Evolutionary conservation across 192 early-diverging fungal genomes (phyloP).

Genomic region (Coemansia sp.): DNA sequence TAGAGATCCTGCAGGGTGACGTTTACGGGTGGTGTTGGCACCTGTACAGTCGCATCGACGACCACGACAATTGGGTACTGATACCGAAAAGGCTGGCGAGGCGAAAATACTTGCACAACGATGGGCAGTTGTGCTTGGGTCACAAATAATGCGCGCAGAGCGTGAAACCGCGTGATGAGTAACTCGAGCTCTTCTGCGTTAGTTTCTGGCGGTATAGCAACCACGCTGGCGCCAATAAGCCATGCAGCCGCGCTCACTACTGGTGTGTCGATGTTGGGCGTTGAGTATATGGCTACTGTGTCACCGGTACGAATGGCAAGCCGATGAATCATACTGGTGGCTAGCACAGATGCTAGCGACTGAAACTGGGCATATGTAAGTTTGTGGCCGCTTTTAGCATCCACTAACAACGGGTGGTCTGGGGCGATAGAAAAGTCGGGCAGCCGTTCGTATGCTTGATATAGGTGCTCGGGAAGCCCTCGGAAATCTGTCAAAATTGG

Average conservation of each 20-base stretch:
- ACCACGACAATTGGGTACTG: not conserved
- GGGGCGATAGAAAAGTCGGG: not conserved
- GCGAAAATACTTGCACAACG: constrained; percentile 12
- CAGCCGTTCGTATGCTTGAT: constrained; percentile 23
- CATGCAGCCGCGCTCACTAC: constrained; percentile 37
- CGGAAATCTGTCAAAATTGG: not conserved
- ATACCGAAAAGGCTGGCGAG: not conserved
- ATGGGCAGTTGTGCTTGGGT: constrained; percentile 7
- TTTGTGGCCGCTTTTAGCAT: constrained; percentile 16
- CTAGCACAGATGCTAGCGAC: constrained; percentile 10
- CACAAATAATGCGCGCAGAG: constrained; percentile 27
- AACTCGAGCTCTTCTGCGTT: constrained; percentile 11
- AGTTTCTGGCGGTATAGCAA: constrained; percentile 25
- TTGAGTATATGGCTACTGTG: constrained; percentile 26
- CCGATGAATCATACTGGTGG: constrained; percentile 17
- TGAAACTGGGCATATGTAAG: constrained; percentile 22
- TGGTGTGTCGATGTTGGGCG: constrained; percentile 33
- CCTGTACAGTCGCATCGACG: not conserved
- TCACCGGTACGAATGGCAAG: constrained; percentile 8
- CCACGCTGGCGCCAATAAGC: constrained; percentile 26
- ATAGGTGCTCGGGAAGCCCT: constrained; percentile 41
- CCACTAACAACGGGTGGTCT: constrained; percentile 23
- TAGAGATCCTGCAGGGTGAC: constrained; percentile 20
- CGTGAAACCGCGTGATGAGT: constrained; percentile 15
- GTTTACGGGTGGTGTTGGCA: not conserved